Evolutionary conservation across 208 protist genomes (phyloP), one percentile per base, ranked within the genome.

Genomic region (Pavlovales sp.): DNA sequence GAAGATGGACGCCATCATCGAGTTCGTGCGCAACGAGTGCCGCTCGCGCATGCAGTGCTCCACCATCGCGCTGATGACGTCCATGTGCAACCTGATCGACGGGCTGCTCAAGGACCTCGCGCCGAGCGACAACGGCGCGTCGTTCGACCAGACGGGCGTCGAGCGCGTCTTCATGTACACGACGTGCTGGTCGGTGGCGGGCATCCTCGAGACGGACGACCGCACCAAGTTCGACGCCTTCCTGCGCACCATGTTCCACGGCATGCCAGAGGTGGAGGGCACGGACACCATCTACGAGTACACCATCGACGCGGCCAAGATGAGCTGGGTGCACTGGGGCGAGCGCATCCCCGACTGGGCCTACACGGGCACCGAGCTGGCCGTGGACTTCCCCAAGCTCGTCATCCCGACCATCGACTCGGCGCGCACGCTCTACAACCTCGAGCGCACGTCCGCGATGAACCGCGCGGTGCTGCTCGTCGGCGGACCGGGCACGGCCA

Each of bases 391-490:
- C 93, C 93, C 95, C 22, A 95, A 95, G 46, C 95, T 98, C 22
- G 97, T 99, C 88, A 97, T 99, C 86, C 97, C 97, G 20, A 99
- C 97, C 20, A 92, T 97, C 34, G 97, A 99, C 92, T 97, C 96
- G n/a, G 95, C 97, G 28, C 96, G 97, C 32, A 93, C 97, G 90
- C 95, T 97, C 91, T 98, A 95, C 92, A 91, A 98, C 46, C 91
- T 97, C 34, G 93, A 90, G 32, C 28, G 91, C 30, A 81, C 95
- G 1, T 80, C 88, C 38, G 75, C 89, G 4, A 88, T 90, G 75
- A 39, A 77, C 37, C 30, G 89, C 32, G 44, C 91, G 1, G 89
- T 94, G 22, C 86, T 97, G 34, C 82, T 97, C 18, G 93, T 95
- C 41, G 96, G 96, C 67, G 91, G 93, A 40, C 76, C 92, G 11